Conservation (phyloP, 768 basidiomycete genomes). For the Boletus sp. region DNA sequence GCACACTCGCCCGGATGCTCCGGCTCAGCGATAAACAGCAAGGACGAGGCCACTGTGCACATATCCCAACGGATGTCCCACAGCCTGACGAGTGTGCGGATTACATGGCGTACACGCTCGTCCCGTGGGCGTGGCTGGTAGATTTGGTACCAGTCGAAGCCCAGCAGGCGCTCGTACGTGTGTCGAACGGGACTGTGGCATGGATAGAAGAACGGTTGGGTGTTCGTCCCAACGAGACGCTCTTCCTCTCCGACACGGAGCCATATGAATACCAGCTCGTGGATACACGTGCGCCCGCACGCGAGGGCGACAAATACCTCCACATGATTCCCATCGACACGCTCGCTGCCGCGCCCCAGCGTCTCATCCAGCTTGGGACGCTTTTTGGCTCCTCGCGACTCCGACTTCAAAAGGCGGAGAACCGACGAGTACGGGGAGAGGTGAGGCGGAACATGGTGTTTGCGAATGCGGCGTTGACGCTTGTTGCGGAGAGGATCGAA, state of each 20-base stretch:
- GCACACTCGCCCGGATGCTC: conserved; percentile 42
- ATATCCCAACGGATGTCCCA: conserved; percentile 32
- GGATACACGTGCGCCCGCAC: conserved; percentile 10
- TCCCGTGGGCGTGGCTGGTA: conserved; percentile 72
- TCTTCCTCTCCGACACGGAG: conserved; percentile 47
- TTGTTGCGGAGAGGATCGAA: conserved; percentile 43
- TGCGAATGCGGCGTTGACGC: conserved; percentile 44
- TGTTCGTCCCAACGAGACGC: conserved; percentile 40
- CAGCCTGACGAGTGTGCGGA: conserved; percentile 56
- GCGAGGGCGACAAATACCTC: conserved; percentile 16
- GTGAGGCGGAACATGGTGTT: conserved; percentile 60
- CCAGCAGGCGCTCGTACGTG: conserved; percentile 43
- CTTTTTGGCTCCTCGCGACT: conserved; percentile 71
- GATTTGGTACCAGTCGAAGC: conserved; percentile 42
- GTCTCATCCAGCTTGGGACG: conserved; percentile 66
- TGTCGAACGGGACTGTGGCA: conserved; percentile 46
- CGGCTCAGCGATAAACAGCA: conserved; percentile 45
- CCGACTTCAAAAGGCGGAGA: conserved; percentile 40
- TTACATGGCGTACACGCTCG: conserved; percentile 56
- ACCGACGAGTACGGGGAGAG: conserved; percentile 41
- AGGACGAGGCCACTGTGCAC: conserved; percentile 50
- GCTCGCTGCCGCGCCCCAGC: conserved; percentile 28
- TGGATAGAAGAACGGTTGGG: conserved; percentile 19
- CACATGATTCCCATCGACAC: conserved; percentile 3
- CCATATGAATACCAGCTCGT: conserved; percentile 48